Conservation (phyloP, 2,329 filamentous ascomycete species). For the Paraconiothyrium sp. region DNA sequence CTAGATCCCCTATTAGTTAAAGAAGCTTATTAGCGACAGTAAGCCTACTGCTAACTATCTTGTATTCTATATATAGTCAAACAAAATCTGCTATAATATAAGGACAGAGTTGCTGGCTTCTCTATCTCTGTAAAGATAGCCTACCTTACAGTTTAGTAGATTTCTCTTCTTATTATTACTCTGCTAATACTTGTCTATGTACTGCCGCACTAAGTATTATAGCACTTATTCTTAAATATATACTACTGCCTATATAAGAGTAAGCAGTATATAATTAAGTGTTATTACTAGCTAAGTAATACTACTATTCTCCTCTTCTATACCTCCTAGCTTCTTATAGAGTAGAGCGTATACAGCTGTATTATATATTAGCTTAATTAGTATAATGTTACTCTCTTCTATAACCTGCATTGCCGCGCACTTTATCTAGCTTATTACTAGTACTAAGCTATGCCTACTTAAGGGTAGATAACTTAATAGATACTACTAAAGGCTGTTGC, state of each 20-base stretch:
- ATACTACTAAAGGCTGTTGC: neutral
- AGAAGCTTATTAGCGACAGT: conserved; percentile 28
- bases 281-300: conserved; percentile 21
- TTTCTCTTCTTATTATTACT: conserved; percentile 41
- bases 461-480: conserved; percentile 18
- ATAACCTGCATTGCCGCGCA: conserved; percentile 21
- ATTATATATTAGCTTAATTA: conserved; percentile 22
- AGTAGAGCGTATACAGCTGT: conserved; percentile 18
- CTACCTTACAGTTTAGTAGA: conserved; percentile 30
- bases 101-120: conserved; percentile 49
- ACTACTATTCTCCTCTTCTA: neutral
- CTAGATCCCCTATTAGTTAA: conserved; percentile 26
- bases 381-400: conserved; percentile 19
- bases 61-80: conserved; percentile 44
- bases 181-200: conserved; percentile 52
- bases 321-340: conserved; percentile 15
- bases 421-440: conserved; percentile 23
- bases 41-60: conserved; percentile 23
- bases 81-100: conserved; percentile 47
- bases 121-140: conserved; percentile 44
- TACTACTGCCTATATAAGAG: conserved; percentile 45
- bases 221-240: conserved; percentile 39
- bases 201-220: conserved; percentile 33
- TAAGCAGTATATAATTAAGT: conserved; percentile 48
- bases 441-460: conserved; percentile 20